Evolutionary conservation across 2,329 filamentous ascomycete species (phyloP).

Genomic region (Hypomyces rosellus): DNA sequence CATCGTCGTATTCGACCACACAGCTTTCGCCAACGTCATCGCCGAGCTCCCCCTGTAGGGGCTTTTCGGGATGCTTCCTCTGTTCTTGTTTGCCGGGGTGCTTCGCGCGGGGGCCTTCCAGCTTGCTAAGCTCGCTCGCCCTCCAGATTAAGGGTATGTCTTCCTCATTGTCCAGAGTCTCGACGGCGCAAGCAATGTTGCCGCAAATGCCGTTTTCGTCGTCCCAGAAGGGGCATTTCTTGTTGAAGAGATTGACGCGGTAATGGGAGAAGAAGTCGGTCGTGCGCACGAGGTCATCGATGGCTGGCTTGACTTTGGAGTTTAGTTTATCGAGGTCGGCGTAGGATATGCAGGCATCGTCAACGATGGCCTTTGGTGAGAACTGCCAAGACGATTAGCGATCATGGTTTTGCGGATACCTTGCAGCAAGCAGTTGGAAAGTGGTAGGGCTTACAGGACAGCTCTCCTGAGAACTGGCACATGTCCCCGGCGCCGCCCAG

Average conservation of each 20-base stretch:
- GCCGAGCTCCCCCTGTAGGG: constrained; percentile 75
- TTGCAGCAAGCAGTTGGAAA: constrained; percentile 11
- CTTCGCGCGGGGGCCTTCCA: constrained; percentile 83
- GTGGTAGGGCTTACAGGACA: constrained; percentile 43
- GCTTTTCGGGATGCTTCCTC: constrained; percentile 61
- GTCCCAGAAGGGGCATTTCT: constrained; percentile 92
- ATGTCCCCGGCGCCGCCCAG: constrained; percentile 43
- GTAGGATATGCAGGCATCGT: constrained; percentile 92
- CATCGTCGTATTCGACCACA: constrained; percentile 94
- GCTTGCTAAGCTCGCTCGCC: constrained; percentile 82
- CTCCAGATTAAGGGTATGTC: constrained; percentile 91
- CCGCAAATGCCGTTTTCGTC: constrained; percentile 92
- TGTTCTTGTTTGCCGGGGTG: constrained; percentile 76
- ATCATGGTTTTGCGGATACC: not conserved
- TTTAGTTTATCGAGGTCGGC: constrained; percentile 84
- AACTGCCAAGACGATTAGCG: constrained; percentile 49
- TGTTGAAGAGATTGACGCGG: constrained; percentile 88
- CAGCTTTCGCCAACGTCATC: constrained; percentile 90
- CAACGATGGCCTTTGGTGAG: constrained; percentile 80
- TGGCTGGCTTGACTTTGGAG: constrained; percentile 62
- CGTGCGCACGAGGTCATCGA: constrained; percentile 74
- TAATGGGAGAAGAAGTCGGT: constrained; percentile 99
- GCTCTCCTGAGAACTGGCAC: constrained; percentile 39
- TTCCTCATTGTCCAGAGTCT: constrained; percentile 90
- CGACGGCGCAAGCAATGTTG: constrained; percentile 93